phyloP scores from a whole-genome alignment of 2,329 filamentous ascomycete genomes.

The Parascedosporium putredinis region DNA sequence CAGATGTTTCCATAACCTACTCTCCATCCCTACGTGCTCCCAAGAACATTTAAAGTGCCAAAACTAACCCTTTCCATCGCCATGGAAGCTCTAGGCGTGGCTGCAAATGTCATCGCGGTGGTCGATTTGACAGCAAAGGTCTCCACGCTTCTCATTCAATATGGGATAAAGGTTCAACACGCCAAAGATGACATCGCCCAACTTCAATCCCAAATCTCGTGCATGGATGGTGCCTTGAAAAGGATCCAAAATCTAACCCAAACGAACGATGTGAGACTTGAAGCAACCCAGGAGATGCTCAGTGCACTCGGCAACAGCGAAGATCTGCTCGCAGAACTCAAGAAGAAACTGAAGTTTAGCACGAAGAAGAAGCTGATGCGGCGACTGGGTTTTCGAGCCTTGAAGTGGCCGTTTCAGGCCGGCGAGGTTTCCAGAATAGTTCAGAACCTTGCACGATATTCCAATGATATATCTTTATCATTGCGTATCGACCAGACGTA shows the following conservation, averaged over 20 bases:
- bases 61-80: no score
- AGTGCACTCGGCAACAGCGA: background rate
- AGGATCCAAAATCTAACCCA: background rate
- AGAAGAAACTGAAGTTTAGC: background rate
- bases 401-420: conserved; percentile 28
- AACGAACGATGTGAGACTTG: no score
- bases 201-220: background rate
- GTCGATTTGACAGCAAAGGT: conserved; percentile 27
- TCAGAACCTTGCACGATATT: background rate
- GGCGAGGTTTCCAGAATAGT: conserved; percentile 22
- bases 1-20: no score
- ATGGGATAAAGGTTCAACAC: conserved; percentile 14
- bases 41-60: no score
- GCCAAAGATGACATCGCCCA: background rate
- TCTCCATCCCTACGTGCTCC: no score
- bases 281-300: background rate
- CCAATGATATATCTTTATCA: background rate
- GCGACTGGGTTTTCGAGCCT: conserved; percentile 20
- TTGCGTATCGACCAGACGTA: background rate
- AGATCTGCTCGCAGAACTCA: background rate
- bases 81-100: conserved; percentile 21
- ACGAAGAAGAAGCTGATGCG: conserved; percentile 19
- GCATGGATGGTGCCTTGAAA: background rate
- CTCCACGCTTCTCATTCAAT: conserved; percentile 21
- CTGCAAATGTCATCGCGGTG: conserved; percentile 26